These are phyloP conservation scores for Maudiozyma pseudohumilis DNA, from an alignment of 805 yeast species.

Conservation along the genomic window DNA sequence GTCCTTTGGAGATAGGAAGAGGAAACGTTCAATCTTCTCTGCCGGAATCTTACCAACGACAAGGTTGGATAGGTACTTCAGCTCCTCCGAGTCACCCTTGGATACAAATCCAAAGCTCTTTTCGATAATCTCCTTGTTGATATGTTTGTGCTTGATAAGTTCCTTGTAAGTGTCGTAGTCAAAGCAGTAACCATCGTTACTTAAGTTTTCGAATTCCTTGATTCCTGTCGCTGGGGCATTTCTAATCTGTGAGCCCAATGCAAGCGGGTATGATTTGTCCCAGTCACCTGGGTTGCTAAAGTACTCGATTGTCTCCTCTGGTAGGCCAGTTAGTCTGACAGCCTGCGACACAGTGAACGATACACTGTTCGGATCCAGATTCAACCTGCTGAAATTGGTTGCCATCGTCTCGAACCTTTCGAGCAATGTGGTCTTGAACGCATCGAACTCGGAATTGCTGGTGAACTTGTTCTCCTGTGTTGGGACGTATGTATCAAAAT, in stretches of 20 bases:
- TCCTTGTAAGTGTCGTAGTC: slow-evolving; percentile 27
- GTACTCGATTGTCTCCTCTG: slow-evolving; percentile 17
- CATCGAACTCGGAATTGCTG: slow-evolving; percentile 8
- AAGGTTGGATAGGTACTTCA: slow-evolving; percentile 14
- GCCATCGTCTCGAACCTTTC: slow-evolving; percentile 20
- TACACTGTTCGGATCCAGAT: slow-evolving; percentile 20
- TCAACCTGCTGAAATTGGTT: slow-evolving; percentile 18
- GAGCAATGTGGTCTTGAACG: slow-evolving; percentile 27
- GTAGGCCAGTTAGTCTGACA: slow-evolving; percentile 15
- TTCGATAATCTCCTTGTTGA: slow-evolving; percentile 15
- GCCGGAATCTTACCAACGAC: slow-evolving; percentile 8
- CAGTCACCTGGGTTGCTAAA: slow-evolving; percentile 27
- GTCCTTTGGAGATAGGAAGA: not conserved
- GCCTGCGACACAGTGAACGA: slow-evolving; percentile 24
- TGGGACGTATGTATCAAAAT: slow-evolving; percentile 20
- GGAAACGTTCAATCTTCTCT: slow-evolving; percentile 7
- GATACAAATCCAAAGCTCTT: slow-evolving; percentile 7
- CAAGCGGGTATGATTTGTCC: slow-evolving; percentile 27
- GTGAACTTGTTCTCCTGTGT: not conserved
- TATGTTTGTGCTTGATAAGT: slow-evolving; percentile 13
- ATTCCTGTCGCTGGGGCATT: slow-evolving; percentile 19
- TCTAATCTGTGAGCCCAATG: slow-evolving; percentile 20
- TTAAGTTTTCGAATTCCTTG: slow-evolving; percentile 20
- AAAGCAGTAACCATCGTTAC: slow-evolving; percentile 22
- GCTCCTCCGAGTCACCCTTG: slow-evolving; percentile 13